A percentile compares a stretch with the other conserved stretches of the same genome.
These are phyloP conservation scores for Lentinula guzmanii DNA, from an alignment of 768 basidiomycete species.

Conservation along the genomic window DNA sequence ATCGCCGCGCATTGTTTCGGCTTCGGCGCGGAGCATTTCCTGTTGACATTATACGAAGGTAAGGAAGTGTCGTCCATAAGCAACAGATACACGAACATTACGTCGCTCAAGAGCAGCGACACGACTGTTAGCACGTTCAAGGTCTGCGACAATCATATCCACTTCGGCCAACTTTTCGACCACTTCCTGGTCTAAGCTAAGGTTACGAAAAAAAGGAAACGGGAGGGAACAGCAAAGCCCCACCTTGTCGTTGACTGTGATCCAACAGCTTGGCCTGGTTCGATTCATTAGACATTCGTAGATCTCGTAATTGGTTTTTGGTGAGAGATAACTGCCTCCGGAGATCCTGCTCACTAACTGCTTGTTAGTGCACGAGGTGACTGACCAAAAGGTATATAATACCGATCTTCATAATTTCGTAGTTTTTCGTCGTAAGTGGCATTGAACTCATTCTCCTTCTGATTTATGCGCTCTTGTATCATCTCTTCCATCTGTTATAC, in stretches of 20 bases:
- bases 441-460: conserved; percentile 95
- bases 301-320: conserved; percentile 83
- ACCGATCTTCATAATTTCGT: conserved; percentile 96
- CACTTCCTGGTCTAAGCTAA: conserved; percentile 75
- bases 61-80: neutral
- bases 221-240: neutral
- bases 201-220: neutral
- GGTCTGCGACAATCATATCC: conserved; percentile 91
- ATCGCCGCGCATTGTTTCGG: conserved; percentile 83
- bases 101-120: conserved; percentile 90
- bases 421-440: conserved; percentile 96
- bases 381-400: neutral
- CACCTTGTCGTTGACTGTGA: conserved; percentile 87
- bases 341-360: conserved; percentile 79
- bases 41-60: conserved; percentile 19
- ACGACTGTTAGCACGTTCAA: conserved; percentile 91
- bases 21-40: conserved; percentile 95
- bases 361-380: neutral
- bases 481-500: conserved; percentile 84
- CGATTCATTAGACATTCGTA: conserved; percentile 86
- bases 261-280: conserved; percentile 91
- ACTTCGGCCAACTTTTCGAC: conserved; percentile 86
- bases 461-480: conserved; percentile 81
- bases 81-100: conserved; percentile 51
- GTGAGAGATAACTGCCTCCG: conserved; percentile 87